Conservation (phyloP, 352 stramenopile genomes). For the Globisporangium radiosum region DNA sequence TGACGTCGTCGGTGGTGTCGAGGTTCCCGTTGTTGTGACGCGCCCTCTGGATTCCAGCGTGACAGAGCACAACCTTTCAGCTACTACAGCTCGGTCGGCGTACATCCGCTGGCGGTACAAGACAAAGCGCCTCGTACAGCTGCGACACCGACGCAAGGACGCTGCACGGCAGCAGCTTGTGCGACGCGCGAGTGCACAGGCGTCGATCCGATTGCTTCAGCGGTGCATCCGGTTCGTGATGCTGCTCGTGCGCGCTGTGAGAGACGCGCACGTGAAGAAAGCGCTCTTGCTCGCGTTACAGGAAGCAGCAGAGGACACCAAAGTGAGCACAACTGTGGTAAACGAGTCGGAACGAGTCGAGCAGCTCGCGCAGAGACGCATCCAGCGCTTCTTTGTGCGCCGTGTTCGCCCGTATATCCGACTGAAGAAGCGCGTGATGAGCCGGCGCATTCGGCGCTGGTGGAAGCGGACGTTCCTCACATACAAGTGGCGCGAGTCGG, state of each 20-base stretch:
- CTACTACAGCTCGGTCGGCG: neutral
- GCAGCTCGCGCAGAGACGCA: slow-evolving; percentile 21
- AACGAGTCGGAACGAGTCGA: neutral
- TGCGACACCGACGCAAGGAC: slow-evolving; percentile 1
- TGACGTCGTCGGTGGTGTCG: no score
- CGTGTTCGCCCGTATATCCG: slow-evolving; percentile 34
- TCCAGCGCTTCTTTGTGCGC: slow-evolving; percentile 47
- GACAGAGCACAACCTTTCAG: neutral
- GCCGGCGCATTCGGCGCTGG: slow-evolving; percentile 31
- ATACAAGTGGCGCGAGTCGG: slow-evolving; percentile 24
- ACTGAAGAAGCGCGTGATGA: slow-evolving; percentile 47
- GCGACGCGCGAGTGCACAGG: neutral
- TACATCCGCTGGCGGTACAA: neutral
- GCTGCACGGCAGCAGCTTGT: slow-evolving; percentile 4
- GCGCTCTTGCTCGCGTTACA: slow-evolving; percentile 26
- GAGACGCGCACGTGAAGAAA: slow-evolving; percentile 30
- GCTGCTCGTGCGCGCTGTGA: slow-evolving; percentile 22
- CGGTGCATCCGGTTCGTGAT: slow-evolving; percentile 30
- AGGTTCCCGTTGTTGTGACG: no score
- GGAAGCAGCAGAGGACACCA: slow-evolving; percentile 32
- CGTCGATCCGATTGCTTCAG: slow-evolving; percentile 16
- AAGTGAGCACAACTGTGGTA: slow-evolving; percentile 4
- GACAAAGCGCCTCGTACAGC: neutral
- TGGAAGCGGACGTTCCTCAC: slow-evolving; percentile 24
- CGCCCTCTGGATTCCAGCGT: neutral